Evolutionary conservation across 129 eudicot genomes (phyloP), one percentile per base, ranked within the genome.

Genomic region (Saposhnikovia divaricata): DNA sequence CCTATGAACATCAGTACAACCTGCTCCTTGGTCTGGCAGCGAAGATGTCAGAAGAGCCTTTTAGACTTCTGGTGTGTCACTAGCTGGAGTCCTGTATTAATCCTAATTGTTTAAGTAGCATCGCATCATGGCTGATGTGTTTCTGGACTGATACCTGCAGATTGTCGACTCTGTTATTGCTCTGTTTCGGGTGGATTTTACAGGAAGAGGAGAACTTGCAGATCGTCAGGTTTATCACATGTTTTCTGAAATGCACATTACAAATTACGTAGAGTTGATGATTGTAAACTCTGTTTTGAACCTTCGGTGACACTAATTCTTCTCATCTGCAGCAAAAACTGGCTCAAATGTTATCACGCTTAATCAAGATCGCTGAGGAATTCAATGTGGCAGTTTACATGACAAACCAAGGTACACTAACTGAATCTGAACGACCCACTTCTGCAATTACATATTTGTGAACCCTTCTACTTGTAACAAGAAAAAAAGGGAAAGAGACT

Each of bases 141-240:
- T 61, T 51, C 68, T 77, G 80, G 70, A 76, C 63, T 61, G 75
- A 5, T 74, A 48, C 46, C 75, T 85, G 59, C 89, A 91, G 98
- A 89, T 91, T 83, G 96, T 91, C 74, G 98, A 93, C 84, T 93
- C 98, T 11, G 89, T 91, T 40, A 93, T 89, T 79, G 98, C 93
- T 51, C 87, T 89, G 38, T 93, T 93, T 76, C 93, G 98, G 77
- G 97, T 93, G 59, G 97, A 93, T 83, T 93, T 93, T 86, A 88
- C 98, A 31, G 97, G 97, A 83, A 85, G 97, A 83, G 98, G 98
- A 89, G 98, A 93, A 83, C 93, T 93, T 84, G 98, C 97, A 85
- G 98, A 93, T 9, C 93, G 97, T 57, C 98, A 93, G 93, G 98
- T 91, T 63, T 55, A 55, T 57, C 66, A 8, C 68, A 59, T 59